Conservation (phyloP, 2,329 filamentous ascomycete genomes). For the Chrysoporthe deuterocubensis region DNA sequence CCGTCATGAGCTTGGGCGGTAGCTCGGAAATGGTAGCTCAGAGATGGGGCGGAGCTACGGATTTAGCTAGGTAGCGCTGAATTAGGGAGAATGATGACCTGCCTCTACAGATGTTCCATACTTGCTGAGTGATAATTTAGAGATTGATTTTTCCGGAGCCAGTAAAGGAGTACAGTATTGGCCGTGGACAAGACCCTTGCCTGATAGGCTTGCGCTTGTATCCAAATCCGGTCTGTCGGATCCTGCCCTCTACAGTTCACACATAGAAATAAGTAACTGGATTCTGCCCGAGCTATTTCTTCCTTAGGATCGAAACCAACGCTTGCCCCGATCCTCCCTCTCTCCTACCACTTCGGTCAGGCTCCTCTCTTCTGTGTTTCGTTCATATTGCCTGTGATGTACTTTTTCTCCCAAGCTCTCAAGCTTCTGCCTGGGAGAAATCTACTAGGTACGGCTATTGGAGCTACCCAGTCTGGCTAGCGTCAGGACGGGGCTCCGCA, state of each 20-base stretch:
- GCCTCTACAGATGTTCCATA: not conserved
- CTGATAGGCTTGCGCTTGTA: too few species aligned
- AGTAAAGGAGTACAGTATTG: not conserved
- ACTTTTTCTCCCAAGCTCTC: too few species aligned
- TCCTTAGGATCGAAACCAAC: not conserved
- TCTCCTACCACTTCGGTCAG: not conserved
- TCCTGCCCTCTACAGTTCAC: too few species aligned
- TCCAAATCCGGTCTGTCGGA: too few species aligned
- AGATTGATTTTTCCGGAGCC: not conserved
- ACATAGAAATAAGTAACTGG: too few species aligned
- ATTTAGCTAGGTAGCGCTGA: not conserved
- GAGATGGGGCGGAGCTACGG: not conserved
- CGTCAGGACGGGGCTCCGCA: slow-evolving; percentile 13
- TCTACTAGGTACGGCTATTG: slow-evolving; percentile 6
- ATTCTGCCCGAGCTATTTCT: not conserved
- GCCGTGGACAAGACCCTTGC: not conserved
- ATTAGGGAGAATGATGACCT: not conserved
- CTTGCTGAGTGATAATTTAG: not conserved
- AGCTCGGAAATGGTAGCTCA: not conserved
- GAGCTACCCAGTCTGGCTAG: slow-evolving; percentile 22
- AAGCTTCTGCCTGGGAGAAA: too few species aligned
- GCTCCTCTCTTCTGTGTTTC: not conserved
- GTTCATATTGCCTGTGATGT: not conserved
- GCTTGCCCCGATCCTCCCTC: not conserved
- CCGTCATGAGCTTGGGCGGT: not conserved